Evolutionary conservation across 179 eudicot species (phyloP), one percentile per base, ranked within the genome.

Genomic region (Silene noctiflora): DNA sequence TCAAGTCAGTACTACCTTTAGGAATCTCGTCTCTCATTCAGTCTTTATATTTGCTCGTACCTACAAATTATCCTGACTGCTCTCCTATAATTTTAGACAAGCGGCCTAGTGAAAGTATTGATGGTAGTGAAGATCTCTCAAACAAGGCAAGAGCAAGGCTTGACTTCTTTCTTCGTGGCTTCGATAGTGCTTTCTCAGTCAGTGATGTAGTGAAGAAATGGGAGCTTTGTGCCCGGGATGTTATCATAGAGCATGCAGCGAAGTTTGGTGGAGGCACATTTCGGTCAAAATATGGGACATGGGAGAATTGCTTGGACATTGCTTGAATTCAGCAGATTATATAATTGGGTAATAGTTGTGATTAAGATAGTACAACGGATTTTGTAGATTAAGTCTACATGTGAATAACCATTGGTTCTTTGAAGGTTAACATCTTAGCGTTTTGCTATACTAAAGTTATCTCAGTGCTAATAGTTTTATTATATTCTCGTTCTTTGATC

Each of bases 251-350:
- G 75, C 81, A 79, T 74, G 90, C 89, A 14, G 85, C 87, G 76
- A 83, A 79, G 75, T 84, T 76, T 19, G 91, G 91, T 65, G 96
- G 96, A 70, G 96, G 96, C 62, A 87, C 65, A 59, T 91, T 91
- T 82, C 87, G 91, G 75, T 91, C 96, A 11, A 86, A 75, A 73
- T 87, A 84, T 69, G 92, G 96, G 72, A 73, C 85, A 11, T 91
- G 92, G 96, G 89, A 89, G 81, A 86, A 81, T 69, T 86, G 88
- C 81, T 61, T 81, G 81, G 80, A 76, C 74, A 78, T 89, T 60
- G 84, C 82, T 11, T 89, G 79, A 81, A 64, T 13, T 25, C 58
- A 59, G 51, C 46, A 10, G 56, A 63, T 72, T 27, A 20, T 27
- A 20, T 2, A 53, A 10, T 21, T n/a, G 61, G 75, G 69, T 70